Evolutionary conservation across 371 early-diverging fungal species (phyloP).

Genomic region (Choanephora cucurbitarum): DNA sequence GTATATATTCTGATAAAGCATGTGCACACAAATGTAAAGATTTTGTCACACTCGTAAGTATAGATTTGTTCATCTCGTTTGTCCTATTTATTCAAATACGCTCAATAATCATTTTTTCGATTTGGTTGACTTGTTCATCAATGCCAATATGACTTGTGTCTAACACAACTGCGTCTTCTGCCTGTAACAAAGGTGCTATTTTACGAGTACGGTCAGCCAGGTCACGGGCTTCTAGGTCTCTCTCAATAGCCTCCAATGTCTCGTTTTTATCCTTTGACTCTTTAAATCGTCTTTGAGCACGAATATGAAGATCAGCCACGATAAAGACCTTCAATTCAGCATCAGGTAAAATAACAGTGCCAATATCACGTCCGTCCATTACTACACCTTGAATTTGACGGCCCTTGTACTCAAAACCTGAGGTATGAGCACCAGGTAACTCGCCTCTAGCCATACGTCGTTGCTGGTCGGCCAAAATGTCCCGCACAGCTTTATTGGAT

Average conservation of each 20-base stretch:
- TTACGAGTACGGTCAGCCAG: slow-evolving; percentile 72
- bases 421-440: slow-evolving; percentile 18
- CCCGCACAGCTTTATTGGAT: slow-evolving; percentile 64
- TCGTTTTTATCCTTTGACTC: slow-evolving; percentile 59
- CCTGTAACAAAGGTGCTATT: slow-evolving; percentile 79
- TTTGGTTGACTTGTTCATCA: slow-evolving; percentile 74
- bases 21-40: slow-evolving; percentile 56
- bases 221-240: slow-evolving; percentile 75
- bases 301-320: slow-evolving; percentile 68
- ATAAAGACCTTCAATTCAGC: slow-evolving; percentile 92
- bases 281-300: slow-evolving; percentile 79
- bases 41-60: slow-evolving; percentile 31
- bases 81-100: slow-evolving; percentile 5
- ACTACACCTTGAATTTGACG: slow-evolving; percentile 65
- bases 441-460: slow-evolving; percentile 39
- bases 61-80: slow-evolving; percentile 33
- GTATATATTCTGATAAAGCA: too few relatives aligned
- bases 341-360: slow-evolving; percentile 84
- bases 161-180: slow-evolving; percentile 81
- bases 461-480: slow-evolving; percentile 66
- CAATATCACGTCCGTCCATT: slow-evolving; percentile 96
- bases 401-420: slow-evolving; percentile 21
- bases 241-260: slow-evolving; percentile 49
- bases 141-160: slow-evolving; percentile 80
- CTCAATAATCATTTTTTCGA: slow-evolving; percentile 54